Conservation (phyloP, 164 flowering plant genomes). For the Pachysandra terminalis region DNA sequence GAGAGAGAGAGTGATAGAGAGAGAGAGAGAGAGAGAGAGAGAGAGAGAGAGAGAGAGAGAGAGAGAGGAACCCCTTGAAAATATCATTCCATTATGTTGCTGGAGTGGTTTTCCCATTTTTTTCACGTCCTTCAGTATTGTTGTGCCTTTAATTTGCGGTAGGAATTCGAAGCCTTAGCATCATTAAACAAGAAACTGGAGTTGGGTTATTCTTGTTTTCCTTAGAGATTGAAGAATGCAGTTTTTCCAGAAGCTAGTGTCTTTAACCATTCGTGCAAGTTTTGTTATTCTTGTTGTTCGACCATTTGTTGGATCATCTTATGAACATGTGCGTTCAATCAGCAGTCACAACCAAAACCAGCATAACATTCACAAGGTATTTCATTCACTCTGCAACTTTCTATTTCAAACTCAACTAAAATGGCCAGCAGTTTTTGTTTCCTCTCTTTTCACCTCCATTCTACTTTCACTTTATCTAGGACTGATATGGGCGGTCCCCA, state of each 20-base stretch:
- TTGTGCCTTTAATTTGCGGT: not conserved
- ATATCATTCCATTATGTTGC: not conserved
- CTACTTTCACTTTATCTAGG: no score
- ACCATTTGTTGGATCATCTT: constrained; percentile 24
- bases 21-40: no score
- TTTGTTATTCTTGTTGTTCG: constrained; percentile 23
- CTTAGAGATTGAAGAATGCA: constrained; percentile 21
- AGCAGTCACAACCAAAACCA: constrained; percentile 12
- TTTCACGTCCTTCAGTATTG: no score
- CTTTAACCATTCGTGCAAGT: constrained; percentile 18
- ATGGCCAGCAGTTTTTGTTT: not conserved
- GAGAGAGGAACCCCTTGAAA: not conserved
- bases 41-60: no score
- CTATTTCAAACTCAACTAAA: not conserved
- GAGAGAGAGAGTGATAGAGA: no score
- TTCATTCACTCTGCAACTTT: not conserved
- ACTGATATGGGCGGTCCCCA: no score
- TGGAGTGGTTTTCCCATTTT: not conserved
- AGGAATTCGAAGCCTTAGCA: no score
- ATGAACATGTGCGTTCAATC: constrained; percentile 9
- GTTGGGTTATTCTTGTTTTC: constrained; percentile 10
- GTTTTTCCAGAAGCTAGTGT: constrained; percentile 12
- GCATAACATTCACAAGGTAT: constrained; percentile 32
- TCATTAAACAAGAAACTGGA: not conserved
- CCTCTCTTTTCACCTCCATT: not conserved